Percentiles rank a stretch among this genome's conserved stretches.
Evolutionary conservation across 148 eudicot genomes (phyloP).

Genomic region (Chenopodium quinoa): DNA sequence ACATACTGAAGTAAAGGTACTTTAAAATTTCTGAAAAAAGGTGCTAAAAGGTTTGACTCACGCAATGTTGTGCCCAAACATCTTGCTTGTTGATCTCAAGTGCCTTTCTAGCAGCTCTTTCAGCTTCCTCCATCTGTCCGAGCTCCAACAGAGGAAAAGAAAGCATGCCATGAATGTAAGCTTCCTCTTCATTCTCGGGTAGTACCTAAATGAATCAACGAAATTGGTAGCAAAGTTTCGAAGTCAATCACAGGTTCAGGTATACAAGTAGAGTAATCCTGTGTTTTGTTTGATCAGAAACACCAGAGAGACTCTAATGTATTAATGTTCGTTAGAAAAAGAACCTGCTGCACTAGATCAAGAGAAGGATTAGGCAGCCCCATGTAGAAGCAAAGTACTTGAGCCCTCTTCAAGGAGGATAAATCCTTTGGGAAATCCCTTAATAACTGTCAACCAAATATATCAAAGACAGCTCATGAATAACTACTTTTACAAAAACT

Average conservation of each 20-base stretch:
- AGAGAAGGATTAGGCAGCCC: conserved; percentile 67
- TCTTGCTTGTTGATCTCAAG: conserved; percentile 69
- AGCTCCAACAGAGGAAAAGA: conserved; percentile 89
- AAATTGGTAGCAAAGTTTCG: not conserved
- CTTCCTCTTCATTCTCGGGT: conserved; percentile 51
- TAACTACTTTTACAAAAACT: conserved; percentile 1
- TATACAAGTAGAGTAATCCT: not conserved
- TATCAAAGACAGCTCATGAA: not conserved
- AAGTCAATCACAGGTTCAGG: not conserved
- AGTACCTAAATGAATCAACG: conserved; percentile 47
- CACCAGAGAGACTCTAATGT: not conserved
- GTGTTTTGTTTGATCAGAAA: not conserved
- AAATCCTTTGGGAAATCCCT: conserved; percentile 77
- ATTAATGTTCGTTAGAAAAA: not conserved
- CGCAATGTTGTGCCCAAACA: conserved; percentile 92
- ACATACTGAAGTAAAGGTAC: not conserved
- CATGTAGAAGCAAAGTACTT: conserved; percentile 84
- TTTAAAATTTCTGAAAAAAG: not conserved
- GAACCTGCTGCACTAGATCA: conserved; percentile 80
- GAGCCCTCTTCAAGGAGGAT: conserved; percentile 79
- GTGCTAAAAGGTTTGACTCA: conserved; percentile 38
- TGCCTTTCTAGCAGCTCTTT: conserved; percentile 67
- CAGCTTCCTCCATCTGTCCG: conserved; percentile 69
- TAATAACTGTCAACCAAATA: conserved; percentile 48
- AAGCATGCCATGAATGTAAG: conserved; percentile 81